A percentile compares a stretch with the other conserved stretches of the same genome.
phyloP scores from a whole-genome alignment of 805 yeast genomes.

The Starmerella khaoyaiensis region DNA sequence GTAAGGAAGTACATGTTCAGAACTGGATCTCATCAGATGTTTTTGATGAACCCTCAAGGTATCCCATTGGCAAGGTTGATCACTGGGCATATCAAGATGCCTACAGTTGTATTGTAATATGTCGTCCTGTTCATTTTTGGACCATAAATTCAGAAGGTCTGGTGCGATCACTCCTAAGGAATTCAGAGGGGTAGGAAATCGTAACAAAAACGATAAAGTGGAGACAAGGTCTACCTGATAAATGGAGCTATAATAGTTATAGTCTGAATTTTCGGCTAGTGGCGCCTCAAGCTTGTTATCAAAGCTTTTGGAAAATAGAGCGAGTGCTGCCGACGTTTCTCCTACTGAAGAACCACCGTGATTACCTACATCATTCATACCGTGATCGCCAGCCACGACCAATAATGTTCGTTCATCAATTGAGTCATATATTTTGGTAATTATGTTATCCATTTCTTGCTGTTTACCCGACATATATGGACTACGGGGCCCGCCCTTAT shows the following conservation, averaged over 20 bases:
- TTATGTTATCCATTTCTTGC: constrained; percentile 66
- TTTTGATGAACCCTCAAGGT: constrained; percentile 32
- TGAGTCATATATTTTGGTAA: constrained; percentile 38
- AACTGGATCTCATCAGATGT: constrained; percentile 33
- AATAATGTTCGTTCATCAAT: constrained; percentile 43
- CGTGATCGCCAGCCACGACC: constrained; percentile 84
- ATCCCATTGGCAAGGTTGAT: constrained; percentile 7
- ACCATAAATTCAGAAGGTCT: constrained; percentile 44
- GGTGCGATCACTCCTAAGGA: constrained; percentile 59
- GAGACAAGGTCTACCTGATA: constrained; percentile 68
- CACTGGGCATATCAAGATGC: constrained; percentile 8
- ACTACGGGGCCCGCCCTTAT: constrained; percentile 84
- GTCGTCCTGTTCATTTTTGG: constrained; percentile 12
- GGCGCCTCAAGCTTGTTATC: constrained; percentile 20
- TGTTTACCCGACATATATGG: constrained; percentile 73
- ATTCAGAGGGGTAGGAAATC: constrained; percentile 57
- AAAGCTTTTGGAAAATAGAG: constrained; percentile 54
- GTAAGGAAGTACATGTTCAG: constrained; percentile 52
- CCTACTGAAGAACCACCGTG: constrained; percentile 93
- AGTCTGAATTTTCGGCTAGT: constrained; percentile 32
- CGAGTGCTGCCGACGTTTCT: constrained; percentile 78
- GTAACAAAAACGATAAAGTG: constrained; percentile 46
- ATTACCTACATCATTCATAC: constrained; percentile 84
- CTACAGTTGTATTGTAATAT: constrained; percentile 23
- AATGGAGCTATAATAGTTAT: constrained; percentile 39